Conservation (phyloP, 2,329 filamentous ascomycete genomes). For the Penicillium digitatum region DNA sequence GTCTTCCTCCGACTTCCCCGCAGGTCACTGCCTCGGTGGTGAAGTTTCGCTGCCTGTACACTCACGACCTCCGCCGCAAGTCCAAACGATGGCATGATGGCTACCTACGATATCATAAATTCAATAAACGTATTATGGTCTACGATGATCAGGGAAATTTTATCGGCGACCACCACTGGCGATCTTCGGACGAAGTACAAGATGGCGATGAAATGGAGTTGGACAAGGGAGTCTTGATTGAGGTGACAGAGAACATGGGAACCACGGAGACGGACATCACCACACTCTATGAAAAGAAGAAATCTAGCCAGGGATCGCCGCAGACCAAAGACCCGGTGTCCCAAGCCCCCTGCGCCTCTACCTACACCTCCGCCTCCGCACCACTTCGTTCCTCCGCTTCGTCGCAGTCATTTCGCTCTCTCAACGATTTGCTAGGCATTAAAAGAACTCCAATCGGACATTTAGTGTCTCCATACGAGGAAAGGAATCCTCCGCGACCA, state of each 20-base stretch:
- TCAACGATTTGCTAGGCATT: constrained; percentile 63
- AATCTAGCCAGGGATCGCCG: constrained; percentile 35
- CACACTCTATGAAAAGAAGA: constrained; percentile 67
- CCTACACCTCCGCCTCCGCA: constrained; percentile 1
- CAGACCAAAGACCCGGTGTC: constrained; percentile 33
- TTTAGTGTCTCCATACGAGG: constrained; percentile 65
- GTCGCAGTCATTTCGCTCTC: constrained; percentile 51
- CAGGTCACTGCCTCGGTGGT: constrained; percentile 70
- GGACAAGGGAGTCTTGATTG: constrained; percentile 72
- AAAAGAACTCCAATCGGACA: constrained; percentile 62
- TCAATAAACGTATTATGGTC: constrained; percentile 88
- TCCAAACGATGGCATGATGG: constrained; percentile 95
- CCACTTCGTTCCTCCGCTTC: constrained; percentile 23
- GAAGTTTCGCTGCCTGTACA: constrained; percentile 83
- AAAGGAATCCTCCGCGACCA: constrained; percentile 17
- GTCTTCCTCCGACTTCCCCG: constrained; percentile 41
- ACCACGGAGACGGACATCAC: constrained; percentile 72
- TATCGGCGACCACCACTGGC: constrained; percentile 81
- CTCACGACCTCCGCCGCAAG: constrained; percentile 78
- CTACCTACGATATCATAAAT: constrained; percentile 77
- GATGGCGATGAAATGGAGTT: constrained; percentile 80
- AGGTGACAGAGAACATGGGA: constrained; percentile 73
- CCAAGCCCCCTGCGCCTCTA: constrained; percentile 42
- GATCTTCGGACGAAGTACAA: constrained; percentile 61
- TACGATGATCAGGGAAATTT: constrained; percentile 77